Percentiles rank a stretch among this genome's conserved stretches.
Evolutionary conservation across 2,329 filamentous ascomycete species (phyloP).

Genomic region (Raffaelea albimanens): DNA sequence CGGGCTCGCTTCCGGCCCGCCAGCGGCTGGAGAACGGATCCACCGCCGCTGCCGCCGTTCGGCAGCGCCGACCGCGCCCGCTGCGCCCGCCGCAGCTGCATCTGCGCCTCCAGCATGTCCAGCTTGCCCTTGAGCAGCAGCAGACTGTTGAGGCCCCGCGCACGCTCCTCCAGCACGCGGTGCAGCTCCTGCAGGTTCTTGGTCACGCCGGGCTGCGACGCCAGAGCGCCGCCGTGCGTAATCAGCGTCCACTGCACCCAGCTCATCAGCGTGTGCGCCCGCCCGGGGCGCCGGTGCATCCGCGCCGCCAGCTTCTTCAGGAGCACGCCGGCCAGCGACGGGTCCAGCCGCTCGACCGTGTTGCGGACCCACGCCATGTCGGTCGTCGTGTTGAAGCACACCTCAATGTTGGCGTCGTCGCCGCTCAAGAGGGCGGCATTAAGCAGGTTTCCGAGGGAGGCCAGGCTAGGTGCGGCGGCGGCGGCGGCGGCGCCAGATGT

Average conservation of each 20-base stretch:
- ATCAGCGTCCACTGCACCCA: slow-evolving; percentile 97
- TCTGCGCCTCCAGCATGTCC: slow-evolving; percentile 86
- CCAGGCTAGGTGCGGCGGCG: slow-evolving; percentile 20
- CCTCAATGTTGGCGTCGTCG: slow-evolving; percentile 81
- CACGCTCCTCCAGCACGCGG: slow-evolving; percentile 78
- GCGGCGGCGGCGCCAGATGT: slow-evolving; percentile 7
- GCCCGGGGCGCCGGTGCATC: slow-evolving; percentile 76
- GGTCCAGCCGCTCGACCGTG: slow-evolving; percentile 86
- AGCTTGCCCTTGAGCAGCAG: slow-evolving; percentile 89
- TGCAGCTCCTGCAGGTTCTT: slow-evolving; percentile 70
- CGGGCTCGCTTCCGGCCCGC: slow-evolving; percentile 15
- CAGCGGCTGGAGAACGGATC: not conserved
- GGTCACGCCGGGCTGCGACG: slow-evolving; percentile 74
- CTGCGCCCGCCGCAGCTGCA: slow-evolving; percentile 58
- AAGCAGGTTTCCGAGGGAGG: slow-evolving; percentile 81
- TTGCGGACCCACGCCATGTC: slow-evolving; percentile 70
- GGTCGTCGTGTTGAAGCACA: slow-evolving; percentile 71
- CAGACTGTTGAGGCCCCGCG: slow-evolving; percentile 70
- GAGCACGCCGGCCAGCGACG: slow-evolving; percentile 66
- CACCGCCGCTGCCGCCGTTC: not conserved
- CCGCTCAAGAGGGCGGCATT: slow-evolving; percentile 89
- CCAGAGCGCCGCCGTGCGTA: slow-evolving; percentile 81
- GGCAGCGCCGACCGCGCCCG: not conserved
- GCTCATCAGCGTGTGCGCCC: slow-evolving; percentile 80
- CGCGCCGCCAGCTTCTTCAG: slow-evolving; percentile 79